These are phyloP conservation scores for Piper longum DNA, from an alignment of 164 flowering plant species.

Conservation along the genomic window DNA sequence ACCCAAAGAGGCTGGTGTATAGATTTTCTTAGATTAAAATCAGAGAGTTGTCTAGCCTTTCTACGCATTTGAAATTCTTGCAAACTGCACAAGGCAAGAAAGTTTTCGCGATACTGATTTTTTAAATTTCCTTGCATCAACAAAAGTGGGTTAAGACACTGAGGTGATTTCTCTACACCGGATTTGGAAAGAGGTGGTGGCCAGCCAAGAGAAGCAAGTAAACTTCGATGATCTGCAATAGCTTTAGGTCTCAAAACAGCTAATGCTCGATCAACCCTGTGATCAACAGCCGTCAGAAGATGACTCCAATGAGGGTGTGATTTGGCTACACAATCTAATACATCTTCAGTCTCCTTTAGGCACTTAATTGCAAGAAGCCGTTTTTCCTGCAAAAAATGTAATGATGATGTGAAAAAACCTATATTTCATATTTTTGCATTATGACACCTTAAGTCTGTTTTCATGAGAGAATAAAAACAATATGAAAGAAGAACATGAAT, in stretches of 20 bases:
- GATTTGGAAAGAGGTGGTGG: constrained; percentile 71
- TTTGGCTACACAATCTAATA: constrained; percentile 43
- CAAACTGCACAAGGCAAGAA: constrained; percentile 69
- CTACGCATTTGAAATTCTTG: constrained; percentile 72
- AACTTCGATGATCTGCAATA: constrained; percentile 75
- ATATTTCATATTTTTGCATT: too few relatives aligned
- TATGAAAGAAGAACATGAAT: too few relatives aligned
- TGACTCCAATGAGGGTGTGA: constrained; percentile 61
- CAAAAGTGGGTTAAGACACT: constrained; percentile 54
- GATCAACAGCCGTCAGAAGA: constrained; percentile 86
- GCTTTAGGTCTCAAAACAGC: constrained; percentile 89
- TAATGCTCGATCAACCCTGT: constrained; percentile 81
- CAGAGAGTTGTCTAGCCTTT: constrained; percentile 71
- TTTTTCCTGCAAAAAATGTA: constrained; percentile 31
- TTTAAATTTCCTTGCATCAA: constrained; percentile 79
- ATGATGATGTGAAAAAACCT: background rate
- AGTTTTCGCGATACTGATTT: constrained; percentile 57
- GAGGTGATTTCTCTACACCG: constrained; percentile 27
- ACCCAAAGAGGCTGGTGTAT: constrained; percentile 87
- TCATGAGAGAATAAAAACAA: too few relatives aligned
- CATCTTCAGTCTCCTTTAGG: constrained; percentile 49
- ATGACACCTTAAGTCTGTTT: too few relatives aligned
- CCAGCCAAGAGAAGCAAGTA: constrained; percentile 92
- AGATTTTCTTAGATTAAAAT: constrained; percentile 35
- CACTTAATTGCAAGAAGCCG: constrained; percentile 47